Conservation (phyloP, 768 basidiomycete genomes). For the Tulasnella calospora region DNA sequence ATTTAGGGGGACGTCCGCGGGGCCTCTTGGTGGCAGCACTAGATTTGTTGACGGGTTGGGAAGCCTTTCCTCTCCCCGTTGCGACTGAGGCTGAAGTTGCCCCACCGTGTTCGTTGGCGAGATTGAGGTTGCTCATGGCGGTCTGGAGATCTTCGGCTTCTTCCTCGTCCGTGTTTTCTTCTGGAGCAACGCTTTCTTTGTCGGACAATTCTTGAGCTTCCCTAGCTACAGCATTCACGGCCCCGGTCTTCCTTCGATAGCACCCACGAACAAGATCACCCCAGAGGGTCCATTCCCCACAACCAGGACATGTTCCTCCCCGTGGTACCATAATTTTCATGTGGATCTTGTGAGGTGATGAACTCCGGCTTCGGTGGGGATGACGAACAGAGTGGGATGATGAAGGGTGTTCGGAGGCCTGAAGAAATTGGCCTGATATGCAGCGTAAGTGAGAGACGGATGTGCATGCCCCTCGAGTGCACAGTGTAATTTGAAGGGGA, state of each 20-base stretch:
- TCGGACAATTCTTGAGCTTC: slow-evolving; percentile 24
- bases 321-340: slow-evolving; percentile 48
- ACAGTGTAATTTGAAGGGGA: slow-evolving; percentile 49
- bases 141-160: not conserved
- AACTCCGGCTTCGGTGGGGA: not conserved
- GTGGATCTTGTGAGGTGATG: slow-evolving; percentile 9
- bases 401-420: slow-evolving; percentile 24
- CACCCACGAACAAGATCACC: slow-evolving; percentile 63
- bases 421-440: slow-evolving; percentile 48
- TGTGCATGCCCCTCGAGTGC: slow-evolving; percentile 48
- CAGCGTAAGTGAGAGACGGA: slow-evolving; percentile 57
- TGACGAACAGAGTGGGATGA: not conserved
- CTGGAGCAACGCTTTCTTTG: not conserved
- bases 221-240: slow-evolving; percentile 1
- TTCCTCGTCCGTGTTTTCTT: slow-evolving; percentile 6
- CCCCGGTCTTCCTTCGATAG: slow-evolving; percentile 40
- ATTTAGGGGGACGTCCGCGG: not conserved
- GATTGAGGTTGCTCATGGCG: not conserved
- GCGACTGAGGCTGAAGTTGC: not conserved
- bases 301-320: slow-evolving; percentile 55
- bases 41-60: not conserved
- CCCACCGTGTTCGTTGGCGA: not conserved
- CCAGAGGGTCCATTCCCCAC: slow-evolving; percentile 57
- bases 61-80: not conserved
- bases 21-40: not conserved